Base-by-base conservation (phyloP, 495 filamentous ascomycete genomes). In the Penicillium longicatenatum region DNA sequence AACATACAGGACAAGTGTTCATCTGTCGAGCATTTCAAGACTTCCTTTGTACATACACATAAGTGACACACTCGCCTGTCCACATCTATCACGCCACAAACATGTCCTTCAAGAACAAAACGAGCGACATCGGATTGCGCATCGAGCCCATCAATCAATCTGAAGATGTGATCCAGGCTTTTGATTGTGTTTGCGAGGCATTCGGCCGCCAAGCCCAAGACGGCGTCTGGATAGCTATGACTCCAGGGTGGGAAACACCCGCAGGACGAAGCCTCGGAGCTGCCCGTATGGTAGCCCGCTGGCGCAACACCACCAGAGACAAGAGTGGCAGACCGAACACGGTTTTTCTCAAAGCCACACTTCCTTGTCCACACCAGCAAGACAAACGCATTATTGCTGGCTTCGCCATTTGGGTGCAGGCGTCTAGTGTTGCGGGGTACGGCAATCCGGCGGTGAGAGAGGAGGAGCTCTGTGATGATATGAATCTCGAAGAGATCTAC, bases 241-340 rank as follows among this genome's bases (percentile, higher is more conserved):
- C 79, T 41, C 76, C 78, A 0, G 71, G 60, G 31, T 81, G 76
- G 77, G 67, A 78, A 11, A 75, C 71, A 7, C 62, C 72, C 11
- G 51, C 60, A 11, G 77, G 77, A 6, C 54, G 60, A 53, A 35
- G 51, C 0, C 53, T 46, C 10, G 74, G 62, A 4, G 69, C 66
- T 14, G 50, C 54, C 8, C 65, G 70, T 0, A 50, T 78, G 48
- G 55, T 66, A 14, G 51, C 61, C 10, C 64, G 75, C 17, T 79
- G 70, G 71, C 51, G 56, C 7, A 59, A 52, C 17, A 71, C 55
- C 1, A 67, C 59, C 6, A 69, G 69, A 31, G 65, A 71, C 30
- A 54, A 63, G n/a, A 48, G 55, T 9, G 74, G 77, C 8, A 59
- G 71, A 24, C 65, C 75, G 0, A 77, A 77, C 46, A 71, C 69